Base-by-base conservation (phyloP, 495 filamentous ascomycete genomes). In the Chaetomium tenue region DNA sequence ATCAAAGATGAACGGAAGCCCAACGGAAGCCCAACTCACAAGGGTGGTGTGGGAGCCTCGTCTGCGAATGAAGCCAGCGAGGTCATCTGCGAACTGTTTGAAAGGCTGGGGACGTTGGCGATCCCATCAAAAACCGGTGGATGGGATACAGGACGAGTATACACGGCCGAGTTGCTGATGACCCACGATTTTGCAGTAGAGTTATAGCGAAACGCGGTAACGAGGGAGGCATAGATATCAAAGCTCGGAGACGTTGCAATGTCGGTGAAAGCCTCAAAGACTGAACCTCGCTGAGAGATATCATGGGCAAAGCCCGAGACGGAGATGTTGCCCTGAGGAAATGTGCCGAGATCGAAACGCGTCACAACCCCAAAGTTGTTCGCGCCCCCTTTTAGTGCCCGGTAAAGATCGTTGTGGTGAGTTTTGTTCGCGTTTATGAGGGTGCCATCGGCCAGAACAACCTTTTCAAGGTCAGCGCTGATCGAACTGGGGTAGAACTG, bases 331-430 rank as follows among this genome's bases (percentile, higher is more conserved):
- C 68, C 69, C 53, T 74, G 68, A 42, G 58, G 6, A 33, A 76
- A 73, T 9, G 73, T 70, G 5, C 16, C 5, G 7, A 76, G 47
- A 28, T 66, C 61, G 63, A 73, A 47, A 20, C 72, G 68, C 7
- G 82, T 85, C 18, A 84, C 83, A 9, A 86, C 70, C 15, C 84
- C 84, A 55, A 85, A 83, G 73, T 83, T 85, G 72, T 75, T 81
- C 59, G 73, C 75, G 11, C 84, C 84, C 15, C 83, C 84, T 65
- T 80, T 78, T 57, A 87, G 75, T 8, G 81, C 84, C 71, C 77
- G 78, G 71, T 73, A 83, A 3, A 87, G 75, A 66, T 86, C 84
- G 2, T 74, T 20, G 66, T 83, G 56, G 13, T 60, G 52, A 6
- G 44, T 73, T 1, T 73, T 67, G 5, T 83, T 82, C 8, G 77